Percentiles rank a stretch among this genome's conserved stretches.
Evolutionary conservation across 768 basidiomycete species (phyloP).

Genomic region (Suillus cothurnatus): DNA sequence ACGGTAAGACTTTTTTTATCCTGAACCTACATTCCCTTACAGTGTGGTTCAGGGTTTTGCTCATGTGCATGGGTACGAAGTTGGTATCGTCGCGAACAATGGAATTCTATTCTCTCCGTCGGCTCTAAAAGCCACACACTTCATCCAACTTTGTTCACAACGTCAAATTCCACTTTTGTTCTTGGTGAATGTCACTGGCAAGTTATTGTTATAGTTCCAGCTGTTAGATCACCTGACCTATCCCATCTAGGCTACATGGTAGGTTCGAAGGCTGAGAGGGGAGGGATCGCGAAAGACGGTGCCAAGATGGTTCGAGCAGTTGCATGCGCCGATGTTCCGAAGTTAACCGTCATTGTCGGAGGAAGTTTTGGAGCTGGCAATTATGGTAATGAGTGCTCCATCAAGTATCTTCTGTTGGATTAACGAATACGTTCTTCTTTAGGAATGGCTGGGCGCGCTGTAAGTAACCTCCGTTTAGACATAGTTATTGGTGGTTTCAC

Average conservation of each 20-base stretch:
- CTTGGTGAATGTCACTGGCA: slow-evolving; percentile 93
- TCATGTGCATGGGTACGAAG: slow-evolving; percentile 83
- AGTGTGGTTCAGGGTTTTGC: slow-evolving; percentile 69
- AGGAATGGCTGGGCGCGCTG: slow-evolving; percentile 94
- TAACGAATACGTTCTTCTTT: slow-evolving; percentile 14
- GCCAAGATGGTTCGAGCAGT: slow-evolving; percentile 98
- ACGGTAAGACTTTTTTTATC: slow-evolving; percentile 51
- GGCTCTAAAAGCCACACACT: slow-evolving; percentile 92
- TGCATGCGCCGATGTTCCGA: slow-evolving; percentile 92
- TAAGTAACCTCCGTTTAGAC: slow-evolving; percentile 39
- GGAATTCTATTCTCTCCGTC: slow-evolving; percentile 94
- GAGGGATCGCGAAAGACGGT: slow-evolving; percentile 92
- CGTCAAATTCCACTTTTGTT: slow-evolving; percentile 88
- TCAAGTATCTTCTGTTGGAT: slow-evolving; percentile 4
- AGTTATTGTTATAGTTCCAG: slow-evolving; percentile 6
- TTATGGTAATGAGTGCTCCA: slow-evolving; percentile 58
- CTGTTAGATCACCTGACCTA: slow-evolving; percentile 11
- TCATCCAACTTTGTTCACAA: slow-evolving; percentile 93
- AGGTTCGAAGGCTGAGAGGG: slow-evolving; percentile 91
- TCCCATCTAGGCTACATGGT: slow-evolving; percentile 82
- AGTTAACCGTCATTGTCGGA: slow-evolving; percentile 90
- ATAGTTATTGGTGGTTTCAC: slow-evolving; percentile 5
- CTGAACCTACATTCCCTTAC: slow-evolving; percentile 10
- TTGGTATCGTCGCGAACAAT: slow-evolving; percentile 93
- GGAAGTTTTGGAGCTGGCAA: slow-evolving; percentile 96